Percentiles rank a stretch among this genome's conserved stretches.
Conservation (phyloP, 176 grass and related monocot genomes). For the Carex pumila region DNA sequence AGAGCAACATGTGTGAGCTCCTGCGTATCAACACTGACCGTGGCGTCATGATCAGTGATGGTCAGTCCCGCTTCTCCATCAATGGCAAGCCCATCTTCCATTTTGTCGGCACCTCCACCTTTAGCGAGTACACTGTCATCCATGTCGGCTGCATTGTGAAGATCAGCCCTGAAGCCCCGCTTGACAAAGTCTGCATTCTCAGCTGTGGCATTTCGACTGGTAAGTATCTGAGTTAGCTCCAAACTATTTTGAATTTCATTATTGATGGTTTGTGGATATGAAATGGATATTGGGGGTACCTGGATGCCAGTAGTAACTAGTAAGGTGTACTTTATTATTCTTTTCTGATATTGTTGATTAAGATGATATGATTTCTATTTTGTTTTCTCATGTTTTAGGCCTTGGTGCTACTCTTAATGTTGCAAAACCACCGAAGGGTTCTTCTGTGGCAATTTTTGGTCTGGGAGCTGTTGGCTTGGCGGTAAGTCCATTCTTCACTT, state of each 20-base stretch:
- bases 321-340: neutral
- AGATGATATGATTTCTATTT: neutral
- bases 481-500: constrained; percentile 19
- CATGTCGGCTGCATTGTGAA: constrained; percentile 68
- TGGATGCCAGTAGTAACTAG: neutral
- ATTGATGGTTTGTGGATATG: neutral
- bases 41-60: constrained; percentile 70
- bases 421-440: constrained; percentile 58
- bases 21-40: constrained; percentile 78
- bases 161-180: constrained; percentile 64
- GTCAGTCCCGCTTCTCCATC: constrained; percentile 57
- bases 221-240: neutral
- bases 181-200: constrained; percentile 78
- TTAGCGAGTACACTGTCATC: constrained; percentile 82
- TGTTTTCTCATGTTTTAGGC: constrained; percentile 22
- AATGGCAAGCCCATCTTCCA: constrained; percentile 67
- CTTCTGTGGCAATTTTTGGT: constrained; percentile 65
- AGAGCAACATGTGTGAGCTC: constrained; percentile 95
- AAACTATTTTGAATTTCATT: neutral
- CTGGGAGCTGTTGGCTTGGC: constrained; percentile 83
- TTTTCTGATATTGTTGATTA: neutral
- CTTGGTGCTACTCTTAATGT: constrained; percentile 77
- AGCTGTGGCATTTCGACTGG: constrained; percentile 86
- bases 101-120: constrained; percentile 77
- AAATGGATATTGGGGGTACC: neutral